Evolutionary conservation across 352 stramenopile species (phyloP), one percentile per base, ranked within the genome.

Genomic region (Pelagophyceae sp.): DNA sequence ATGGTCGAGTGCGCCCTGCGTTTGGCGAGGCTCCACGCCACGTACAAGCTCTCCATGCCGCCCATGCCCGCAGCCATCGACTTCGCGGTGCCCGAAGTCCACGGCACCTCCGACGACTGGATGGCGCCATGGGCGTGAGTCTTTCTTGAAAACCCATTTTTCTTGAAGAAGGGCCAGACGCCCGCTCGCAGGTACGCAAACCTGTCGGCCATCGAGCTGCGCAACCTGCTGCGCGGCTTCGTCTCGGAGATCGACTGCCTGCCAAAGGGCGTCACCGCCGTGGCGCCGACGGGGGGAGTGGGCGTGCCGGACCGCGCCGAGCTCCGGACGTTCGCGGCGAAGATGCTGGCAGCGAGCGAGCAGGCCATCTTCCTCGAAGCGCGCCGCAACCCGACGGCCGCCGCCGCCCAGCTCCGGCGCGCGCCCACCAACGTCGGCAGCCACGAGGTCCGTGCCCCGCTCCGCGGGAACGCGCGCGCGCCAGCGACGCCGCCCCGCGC

Each of bases 171-270:
- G n/a, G n/a, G n/a, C n/a, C n/a, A n/a, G n/a, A n/a, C n/a, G n/a
- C n/a, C n/a, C n/a, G n/a, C n/a, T n/a, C n/a, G n/a, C n/a, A n/a
- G n/a, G n/a, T 74, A 74, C 37, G n/a, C 1, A 3, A 58, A 74
- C 67, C 67, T 74, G 17, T 20, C 11, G 1, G 0, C 38, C 0
- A 17, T 3, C 15, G 33, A 74, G 29, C 38, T 74, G 11, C 0
- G 3, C 35, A 2, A 37, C 33, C 15, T 74, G 1, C 67, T 74
- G 15, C 33, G 67, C 6, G 38, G 67, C 67, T 74, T 74, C 67
- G 67, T 74, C 35, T 29, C 35, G 35, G 67, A 74, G 67, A 58
- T 74, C 35, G 67, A 74, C 67, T 74, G 67, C 38, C 38, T 74
- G 15, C 35, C 67, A 1, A 2, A 38, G 6, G n/a, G n/a, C n/a